Conservation (phyloP, 441 rosid genomes). For the Gossypium aridum region DNA sequence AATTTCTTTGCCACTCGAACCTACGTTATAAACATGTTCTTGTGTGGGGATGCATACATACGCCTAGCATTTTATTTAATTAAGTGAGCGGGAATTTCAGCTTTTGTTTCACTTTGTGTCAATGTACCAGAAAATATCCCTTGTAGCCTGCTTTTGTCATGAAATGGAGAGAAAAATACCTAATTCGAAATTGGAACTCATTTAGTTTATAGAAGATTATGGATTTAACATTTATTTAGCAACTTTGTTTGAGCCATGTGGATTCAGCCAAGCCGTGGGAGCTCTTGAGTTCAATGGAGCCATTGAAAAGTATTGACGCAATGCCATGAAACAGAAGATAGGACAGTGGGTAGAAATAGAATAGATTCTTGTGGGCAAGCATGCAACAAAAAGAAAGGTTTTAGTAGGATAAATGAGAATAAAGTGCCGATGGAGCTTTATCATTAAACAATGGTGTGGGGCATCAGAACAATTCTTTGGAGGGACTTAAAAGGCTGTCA, state of each 20-base stretch:
- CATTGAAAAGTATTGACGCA: background rate
- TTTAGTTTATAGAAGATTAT: background rate
- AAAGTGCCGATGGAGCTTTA: background rate
- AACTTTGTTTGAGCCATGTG: background rate
- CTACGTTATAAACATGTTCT: background rate
- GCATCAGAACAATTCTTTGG: background rate
- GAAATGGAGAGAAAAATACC: background rate
- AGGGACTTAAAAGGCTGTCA: background rate
- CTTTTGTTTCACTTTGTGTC: background rate
- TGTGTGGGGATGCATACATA: background rate
- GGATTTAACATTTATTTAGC: background rate
- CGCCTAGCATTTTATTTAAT: background rate
- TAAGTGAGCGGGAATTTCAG: too few relatives aligned
- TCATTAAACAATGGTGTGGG: background rate
- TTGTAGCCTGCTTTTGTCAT: background rate
- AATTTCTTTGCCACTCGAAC: background rate
- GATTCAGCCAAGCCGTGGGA: constrained; percentile 5
- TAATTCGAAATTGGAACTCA: background rate
- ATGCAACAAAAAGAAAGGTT: background rate
- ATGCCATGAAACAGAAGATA: background rate
- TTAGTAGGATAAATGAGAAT: background rate
- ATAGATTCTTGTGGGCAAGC: background rate
- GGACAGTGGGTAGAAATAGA: background rate
- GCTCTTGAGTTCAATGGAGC: background rate
- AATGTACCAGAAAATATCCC: background rate